phyloP scores from a whole-genome alignment of 345 rosid genomes.

The Melaleuca alternifolia region DNA sequence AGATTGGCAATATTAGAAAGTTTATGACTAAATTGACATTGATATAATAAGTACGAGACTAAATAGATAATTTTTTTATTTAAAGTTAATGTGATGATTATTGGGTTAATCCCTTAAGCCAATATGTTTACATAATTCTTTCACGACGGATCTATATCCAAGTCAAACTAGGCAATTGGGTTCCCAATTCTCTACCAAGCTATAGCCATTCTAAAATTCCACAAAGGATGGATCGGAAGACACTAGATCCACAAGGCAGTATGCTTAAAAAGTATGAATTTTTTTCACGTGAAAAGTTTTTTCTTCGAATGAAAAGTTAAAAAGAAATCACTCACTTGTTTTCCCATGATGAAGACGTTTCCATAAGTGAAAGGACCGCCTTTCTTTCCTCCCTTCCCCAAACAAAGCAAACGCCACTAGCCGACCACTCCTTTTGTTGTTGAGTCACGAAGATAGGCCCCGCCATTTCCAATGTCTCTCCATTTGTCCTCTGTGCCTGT shows the following conservation, averaged over 20 bases:
- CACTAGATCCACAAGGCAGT: rapidly evolving
- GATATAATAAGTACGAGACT: rapidly evolving
- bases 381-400: not conserved
- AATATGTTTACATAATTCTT: rapidly evolving
- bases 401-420: not conserved
- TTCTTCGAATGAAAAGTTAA: not conserved
- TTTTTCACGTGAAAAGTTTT: not conserved
- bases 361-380: not conserved
- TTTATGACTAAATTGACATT: not conserved
- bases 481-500: not conserved
- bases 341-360: not conserved
- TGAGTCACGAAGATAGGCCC: not conserved
- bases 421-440: not conserved
- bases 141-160: not conserved
- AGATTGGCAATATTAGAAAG: not conserved
- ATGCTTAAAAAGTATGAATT: not conserved
- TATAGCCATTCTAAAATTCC: not conserved
- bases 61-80: not conserved
- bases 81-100: not conserved
- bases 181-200: not conserved
- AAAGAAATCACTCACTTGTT: not conserved
- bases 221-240: not conserved
- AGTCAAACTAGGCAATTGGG: not conserved
- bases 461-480: not conserved
- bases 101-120: not conserved